Conservation (phyloP, 2,329 filamentous ascomycete species). For the Botrytis fragariae region DNA sequence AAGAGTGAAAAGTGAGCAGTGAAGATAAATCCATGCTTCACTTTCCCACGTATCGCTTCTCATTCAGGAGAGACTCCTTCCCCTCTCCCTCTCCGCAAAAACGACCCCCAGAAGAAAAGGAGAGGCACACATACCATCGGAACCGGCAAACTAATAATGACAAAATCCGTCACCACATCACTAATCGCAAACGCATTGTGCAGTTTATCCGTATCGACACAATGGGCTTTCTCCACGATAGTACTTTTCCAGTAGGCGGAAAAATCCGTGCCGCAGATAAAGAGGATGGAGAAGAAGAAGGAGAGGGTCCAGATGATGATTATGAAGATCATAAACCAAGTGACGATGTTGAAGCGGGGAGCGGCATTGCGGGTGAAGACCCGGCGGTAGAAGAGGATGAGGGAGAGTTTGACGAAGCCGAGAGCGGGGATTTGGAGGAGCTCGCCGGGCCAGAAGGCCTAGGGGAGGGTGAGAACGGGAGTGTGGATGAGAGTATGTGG, state of each 20-base stretch:
- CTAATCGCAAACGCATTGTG: constrained; percentile 19
- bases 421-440: constrained; percentile 17
- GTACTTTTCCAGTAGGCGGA: constrained; percentile 13
- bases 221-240: constrained; percentile 12
- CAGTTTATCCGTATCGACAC: constrained; percentile 5
- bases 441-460: constrained; percentile 16
- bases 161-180: constrained; percentile 13
- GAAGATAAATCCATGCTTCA: neutral
- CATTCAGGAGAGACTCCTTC: neutral
- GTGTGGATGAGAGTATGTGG: neutral
- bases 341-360: constrained; percentile 11
- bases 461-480: neutral
- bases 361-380: constrained; percentile 8
- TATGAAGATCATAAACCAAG: neutral
- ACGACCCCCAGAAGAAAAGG: neutral
- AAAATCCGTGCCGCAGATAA: constrained; percentile 11
- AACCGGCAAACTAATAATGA: constrained; percentile 9
- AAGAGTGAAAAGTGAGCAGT: neutral
- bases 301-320: constrained; percentile 12
- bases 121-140: constrained; percentile 4
- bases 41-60: neutral
- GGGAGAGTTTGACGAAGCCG: constrained; percentile 16
- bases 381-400: constrained; percentile 18
- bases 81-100: neutral
- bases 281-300: constrained; percentile 16